These are phyloP conservation scores for Sporisorium sorghi DNA, from an alignment of 1,284 basidiomycete species.

Conservation along the genomic window DNA sequence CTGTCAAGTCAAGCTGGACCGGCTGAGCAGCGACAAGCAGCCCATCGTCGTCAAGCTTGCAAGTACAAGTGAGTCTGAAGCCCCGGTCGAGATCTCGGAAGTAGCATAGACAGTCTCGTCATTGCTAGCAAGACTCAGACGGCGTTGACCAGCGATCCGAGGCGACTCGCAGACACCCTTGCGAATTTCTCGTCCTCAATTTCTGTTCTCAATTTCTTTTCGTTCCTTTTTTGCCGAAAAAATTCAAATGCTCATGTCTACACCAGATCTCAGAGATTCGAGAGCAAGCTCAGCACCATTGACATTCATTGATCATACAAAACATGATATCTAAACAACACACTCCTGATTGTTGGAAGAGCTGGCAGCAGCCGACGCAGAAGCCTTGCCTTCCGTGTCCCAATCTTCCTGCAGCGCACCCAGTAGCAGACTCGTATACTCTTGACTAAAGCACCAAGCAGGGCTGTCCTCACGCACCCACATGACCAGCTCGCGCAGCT, in stretches of 20 bases:
- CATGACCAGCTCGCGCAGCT: slow-evolving; percentile 23
- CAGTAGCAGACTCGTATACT: slow-evolving; percentile 29
- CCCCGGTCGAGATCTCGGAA: background rate
- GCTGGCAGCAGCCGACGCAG: background rate
- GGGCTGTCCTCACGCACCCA: slow-evolving; percentile 22
- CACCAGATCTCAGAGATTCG: background rate
- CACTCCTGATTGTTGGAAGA: slow-evolving; percentile 1
- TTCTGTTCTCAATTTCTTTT: background rate
- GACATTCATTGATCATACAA: background rate
- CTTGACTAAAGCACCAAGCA: slow-evolving; percentile 36
- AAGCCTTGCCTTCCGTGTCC: background rate
- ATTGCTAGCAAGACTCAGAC: background rate
- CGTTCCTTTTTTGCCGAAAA: background rate
- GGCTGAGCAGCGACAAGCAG: background rate
- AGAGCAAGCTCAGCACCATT: no score
- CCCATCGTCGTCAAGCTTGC: background rate
- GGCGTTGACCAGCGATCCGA: background rate
- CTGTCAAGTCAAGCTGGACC: slow-evolving; percentile 7
- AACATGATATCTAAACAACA: background rate
- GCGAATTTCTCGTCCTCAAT: slow-evolving; percentile 5
- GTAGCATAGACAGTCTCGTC: background rate
- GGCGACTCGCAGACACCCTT: background rate
- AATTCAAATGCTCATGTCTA: no score
- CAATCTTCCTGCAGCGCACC: slow-evolving; percentile 14
- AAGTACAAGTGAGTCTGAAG: background rate